Conservation (phyloP, 805 yeast species). For the Cephaloascus fragrans region DNA sequence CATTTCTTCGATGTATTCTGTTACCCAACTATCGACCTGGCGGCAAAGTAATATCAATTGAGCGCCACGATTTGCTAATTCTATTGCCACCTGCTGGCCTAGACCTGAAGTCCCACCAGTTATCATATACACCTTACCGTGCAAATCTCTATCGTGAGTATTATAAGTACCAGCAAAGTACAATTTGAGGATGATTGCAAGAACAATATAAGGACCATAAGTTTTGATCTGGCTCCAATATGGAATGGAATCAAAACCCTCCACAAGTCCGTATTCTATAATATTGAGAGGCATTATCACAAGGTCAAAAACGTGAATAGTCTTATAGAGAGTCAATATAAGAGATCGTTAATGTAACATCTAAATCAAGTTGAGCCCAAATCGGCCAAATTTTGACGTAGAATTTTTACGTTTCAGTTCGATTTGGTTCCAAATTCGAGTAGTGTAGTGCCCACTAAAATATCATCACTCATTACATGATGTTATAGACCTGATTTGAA, state of each 20-base stretch:
- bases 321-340: no score
- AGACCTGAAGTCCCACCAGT: conserved; percentile 95
- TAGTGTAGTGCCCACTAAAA: no score
- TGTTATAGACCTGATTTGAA: no score
- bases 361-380: no score
- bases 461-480: no score
- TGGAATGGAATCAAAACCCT: conserved; percentile 73
- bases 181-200: conserved; percentile 45
- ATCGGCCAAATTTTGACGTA: no score
- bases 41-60: conserved; percentile 71
- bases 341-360: no score
- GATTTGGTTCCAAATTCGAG: no score
- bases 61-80: conserved; percentile 76
- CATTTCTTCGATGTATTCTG: conserved; percentile 72
- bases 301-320: no score
- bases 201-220: conserved; percentile 46
- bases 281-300: conserved; percentile 75
- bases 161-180: conserved; percentile 74
- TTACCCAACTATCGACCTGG: conserved; percentile 58
- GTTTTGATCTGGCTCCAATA: conserved; percentile 52
- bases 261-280: conserved; percentile 52
- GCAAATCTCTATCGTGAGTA: conserved; percentile 88
- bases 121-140: conserved; percentile 75
- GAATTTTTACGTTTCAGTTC: no score
- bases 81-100: conserved; percentile 68